Percentiles rank a stretch among this genome's conserved stretches.
These are phyloP conservation scores for Tulasnella sp. DNA, from an alignment of 768 basidiomycete genomes.

Conservation along the genomic window DNA sequence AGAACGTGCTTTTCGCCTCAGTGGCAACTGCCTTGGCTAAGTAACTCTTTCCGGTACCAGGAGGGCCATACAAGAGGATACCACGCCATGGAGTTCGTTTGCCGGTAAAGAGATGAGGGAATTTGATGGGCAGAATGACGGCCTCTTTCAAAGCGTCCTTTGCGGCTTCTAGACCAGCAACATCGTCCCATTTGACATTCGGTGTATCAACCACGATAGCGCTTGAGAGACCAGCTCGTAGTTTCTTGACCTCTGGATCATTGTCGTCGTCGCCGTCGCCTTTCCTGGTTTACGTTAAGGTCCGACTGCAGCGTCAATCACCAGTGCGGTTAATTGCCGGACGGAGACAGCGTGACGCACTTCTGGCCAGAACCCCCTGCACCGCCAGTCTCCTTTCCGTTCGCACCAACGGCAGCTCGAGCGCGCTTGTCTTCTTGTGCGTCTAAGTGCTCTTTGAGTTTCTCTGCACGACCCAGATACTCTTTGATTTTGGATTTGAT, in stretches of 20 bases:
- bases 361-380: constrained; percentile 20
- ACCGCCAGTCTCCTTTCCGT: constrained; percentile 34
- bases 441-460: constrained; percentile 71
- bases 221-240: constrained; percentile 77
- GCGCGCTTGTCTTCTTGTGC: constrained; percentile 51
- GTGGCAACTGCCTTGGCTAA: constrained; percentile 98
- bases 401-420: constrained; percentile 39
- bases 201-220: constrained; percentile 91
- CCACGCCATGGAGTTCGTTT: constrained; percentile 97
- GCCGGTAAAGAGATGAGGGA: constrained; percentile 95
- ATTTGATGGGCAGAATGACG: constrained; percentile 98
- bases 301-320: not conserved
- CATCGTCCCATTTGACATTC: constrained; percentile 97
- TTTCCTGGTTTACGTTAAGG: constrained; percentile 23
- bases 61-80: constrained; percentile 92
- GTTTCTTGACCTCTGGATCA: constrained; percentile 92
- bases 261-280: constrained; percentile 52
- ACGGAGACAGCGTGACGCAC: not conserved
- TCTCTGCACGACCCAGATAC: constrained; percentile 86
- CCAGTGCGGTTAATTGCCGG: not conserved
- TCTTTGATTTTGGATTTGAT: constrained; percentile 84
- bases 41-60: constrained; percentile 94
- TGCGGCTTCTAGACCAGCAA: constrained; percentile 89
- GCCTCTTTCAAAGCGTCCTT: constrained; percentile 97
- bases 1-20: constrained; percentile 98